phyloP scores from a whole-genome alignment of 1,284 basidiomycete species.

The Ustilago crameri region DNA sequence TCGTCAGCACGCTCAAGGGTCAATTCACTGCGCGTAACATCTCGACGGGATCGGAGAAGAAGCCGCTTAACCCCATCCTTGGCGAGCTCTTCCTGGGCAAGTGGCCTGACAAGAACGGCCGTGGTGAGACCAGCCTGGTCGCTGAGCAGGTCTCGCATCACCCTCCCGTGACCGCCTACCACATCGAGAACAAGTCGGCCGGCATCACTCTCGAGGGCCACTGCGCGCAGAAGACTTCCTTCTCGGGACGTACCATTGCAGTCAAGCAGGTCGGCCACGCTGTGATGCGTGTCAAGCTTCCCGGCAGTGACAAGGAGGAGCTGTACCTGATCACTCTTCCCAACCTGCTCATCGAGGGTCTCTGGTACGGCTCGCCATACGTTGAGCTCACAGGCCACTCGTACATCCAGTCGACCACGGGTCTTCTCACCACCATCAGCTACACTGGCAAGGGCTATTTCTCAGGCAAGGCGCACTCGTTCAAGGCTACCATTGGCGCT shows the following conservation, averaged over 20 bases:
- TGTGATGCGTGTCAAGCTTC: slow-evolving; percentile 78
- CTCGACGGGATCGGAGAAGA: slow-evolving; percentile 89
- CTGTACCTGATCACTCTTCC: slow-evolving; percentile 91
- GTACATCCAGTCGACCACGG: slow-evolving; percentile 84
- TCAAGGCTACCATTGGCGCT: slow-evolving; percentile 80
- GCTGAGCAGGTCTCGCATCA: slow-evolving; percentile 83
- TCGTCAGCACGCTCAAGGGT: slow-evolving; percentile 80
- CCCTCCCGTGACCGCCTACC: slow-evolving; percentile 72
- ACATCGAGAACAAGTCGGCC: slow-evolving; percentile 84
- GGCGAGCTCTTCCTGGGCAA: slow-evolving; percentile 88
- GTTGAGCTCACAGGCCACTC: slow-evolving; percentile 88
- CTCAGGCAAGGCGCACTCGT: slow-evolving; percentile 89
- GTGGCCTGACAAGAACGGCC: slow-evolving; percentile 84
- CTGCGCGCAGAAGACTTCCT: slow-evolving; percentile 91
- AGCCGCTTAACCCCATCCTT: slow-evolving; percentile 93
- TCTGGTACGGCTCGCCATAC: slow-evolving; percentile 74
- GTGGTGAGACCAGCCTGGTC: slow-evolving; percentile 83
- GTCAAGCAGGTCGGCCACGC: slow-evolving; percentile 98
- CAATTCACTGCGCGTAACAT: slow-evolving; percentile 79
- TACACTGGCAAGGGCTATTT: slow-evolving; percentile 96
- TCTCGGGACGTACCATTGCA: slow-evolving; percentile 77
- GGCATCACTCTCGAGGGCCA: slow-evolving; percentile 86
- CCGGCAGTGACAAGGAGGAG: slow-evolving; percentile 72
- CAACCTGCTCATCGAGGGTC: slow-evolving; percentile 67
- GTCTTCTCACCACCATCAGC: slow-evolving; percentile 75